These are phyloP conservation scores for Trichoderma semiorbis DNA, from an alignment of 2,329 filamentous ascomycete genomes.

Conservation along the genomic window DNA sequence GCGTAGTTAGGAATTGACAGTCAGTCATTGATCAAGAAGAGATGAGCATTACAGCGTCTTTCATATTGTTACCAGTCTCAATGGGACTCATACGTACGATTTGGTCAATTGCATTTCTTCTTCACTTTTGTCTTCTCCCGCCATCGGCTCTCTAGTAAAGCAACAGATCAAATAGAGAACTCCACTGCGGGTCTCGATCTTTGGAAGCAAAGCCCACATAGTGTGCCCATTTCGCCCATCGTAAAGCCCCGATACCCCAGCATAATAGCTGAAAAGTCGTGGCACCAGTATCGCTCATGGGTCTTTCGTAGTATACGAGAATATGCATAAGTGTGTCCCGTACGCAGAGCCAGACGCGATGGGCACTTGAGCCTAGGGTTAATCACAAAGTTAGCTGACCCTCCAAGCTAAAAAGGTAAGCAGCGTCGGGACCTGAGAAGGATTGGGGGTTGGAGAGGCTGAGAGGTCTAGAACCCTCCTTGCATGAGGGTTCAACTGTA, in stretches of 20 bases:
- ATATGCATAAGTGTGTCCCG: neutral
- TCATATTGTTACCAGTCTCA: neutral
- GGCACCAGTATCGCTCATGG: neutral
- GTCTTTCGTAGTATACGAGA: neutral
- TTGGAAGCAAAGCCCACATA: neutral
- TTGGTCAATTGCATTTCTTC: neutral
- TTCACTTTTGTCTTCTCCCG: neutral
- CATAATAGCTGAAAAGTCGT: conserved; percentile 2
- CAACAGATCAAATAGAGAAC: neutral
- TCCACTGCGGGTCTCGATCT: neutral
- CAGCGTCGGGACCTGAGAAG: neutral
- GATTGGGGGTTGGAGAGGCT: neutral
- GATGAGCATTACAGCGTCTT: too few species aligned
- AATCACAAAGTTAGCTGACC: neutral
- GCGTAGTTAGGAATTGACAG: neutral
- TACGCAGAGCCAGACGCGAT: neutral
- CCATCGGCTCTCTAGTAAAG: neutral
- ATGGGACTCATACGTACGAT: neutral
- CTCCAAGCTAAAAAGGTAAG: neutral
- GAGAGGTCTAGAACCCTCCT: conserved; percentile 4
- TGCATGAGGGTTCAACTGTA: neutral
- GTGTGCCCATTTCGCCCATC: neutral
- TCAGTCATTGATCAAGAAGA: neutral
- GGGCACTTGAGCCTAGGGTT: neutral
- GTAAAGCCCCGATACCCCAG: neutral